Evolutionary conservation across 129 eudicot genomes (phyloP).

Genomic region (Logfia minima): DNA sequence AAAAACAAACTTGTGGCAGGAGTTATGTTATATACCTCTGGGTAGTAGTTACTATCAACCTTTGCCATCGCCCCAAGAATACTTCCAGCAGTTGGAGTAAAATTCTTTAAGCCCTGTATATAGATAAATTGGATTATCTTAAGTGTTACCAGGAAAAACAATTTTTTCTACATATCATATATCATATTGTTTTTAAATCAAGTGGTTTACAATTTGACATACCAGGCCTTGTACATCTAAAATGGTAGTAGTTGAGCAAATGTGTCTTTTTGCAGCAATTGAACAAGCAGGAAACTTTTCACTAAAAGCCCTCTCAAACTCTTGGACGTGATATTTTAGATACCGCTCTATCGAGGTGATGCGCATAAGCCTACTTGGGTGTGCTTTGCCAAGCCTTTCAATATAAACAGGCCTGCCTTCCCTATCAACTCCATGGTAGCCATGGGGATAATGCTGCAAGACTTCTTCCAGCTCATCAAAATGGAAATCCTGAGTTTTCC

Average conservation of each 20-base stretch:
- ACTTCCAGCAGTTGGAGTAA: conserved; percentile 66
- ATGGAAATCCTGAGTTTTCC: conserved; percentile 56
- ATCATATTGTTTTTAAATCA: conserved; percentile 9
- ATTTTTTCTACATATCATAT: conserved; percentile 1
- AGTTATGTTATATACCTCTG: conserved; percentile 57
- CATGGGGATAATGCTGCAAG: conserved; percentile 86
- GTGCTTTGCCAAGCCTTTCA: conserved; percentile 88
- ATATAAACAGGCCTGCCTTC: conserved; percentile 94
- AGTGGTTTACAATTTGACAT: conserved; percentile 26
- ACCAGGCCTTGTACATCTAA: conserved; percentile 95
- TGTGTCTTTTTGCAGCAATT: conserved; percentile 77
- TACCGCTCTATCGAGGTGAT: conserved; percentile 74
- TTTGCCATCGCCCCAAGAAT: conserved; percentile 71
- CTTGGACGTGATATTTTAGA: conserved; percentile 82
- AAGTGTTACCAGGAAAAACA: not conserved
- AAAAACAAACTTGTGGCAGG: not conserved
- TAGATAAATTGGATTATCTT: not conserved
- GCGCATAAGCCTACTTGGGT: conserved; percentile 78
- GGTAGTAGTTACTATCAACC: conserved; percentile 77
- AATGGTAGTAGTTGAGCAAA: conserved; percentile 84
- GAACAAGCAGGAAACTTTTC: conserved; percentile 96
- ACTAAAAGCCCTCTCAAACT: conserved; percentile 73
- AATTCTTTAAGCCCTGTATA: conserved; percentile 79
- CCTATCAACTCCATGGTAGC: conserved; percentile 94
- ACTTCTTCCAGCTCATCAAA: conserved; percentile 86